Percentiles rank a stretch among this genome's conserved stretches.
Conservation (phyloP, 164 flowering plant species). For the Sextonia rubra region DNA sequence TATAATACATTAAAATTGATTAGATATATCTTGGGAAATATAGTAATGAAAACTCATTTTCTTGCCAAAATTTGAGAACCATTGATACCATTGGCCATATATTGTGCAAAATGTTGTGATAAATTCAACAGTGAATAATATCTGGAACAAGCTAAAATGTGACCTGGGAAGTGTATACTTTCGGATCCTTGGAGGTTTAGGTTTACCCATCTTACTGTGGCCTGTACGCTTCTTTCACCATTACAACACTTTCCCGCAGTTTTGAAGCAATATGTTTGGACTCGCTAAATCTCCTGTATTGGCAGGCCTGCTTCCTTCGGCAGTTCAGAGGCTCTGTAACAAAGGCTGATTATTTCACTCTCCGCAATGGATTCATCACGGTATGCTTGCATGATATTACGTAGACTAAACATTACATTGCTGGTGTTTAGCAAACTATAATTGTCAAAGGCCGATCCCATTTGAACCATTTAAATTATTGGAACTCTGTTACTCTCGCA, state of each 20-base stretch:
- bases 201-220: conserved; percentile 43
- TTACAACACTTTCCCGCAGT: not conserved
- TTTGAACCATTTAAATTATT: not conserved
- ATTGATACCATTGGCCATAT: no score
- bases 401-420: not conserved
- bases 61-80: no score
- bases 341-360: conserved; percentile 58
- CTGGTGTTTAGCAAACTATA: not conserved
- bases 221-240: conserved; percentile 32
- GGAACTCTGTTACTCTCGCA: not conserved
- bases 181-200: conserved; percentile 64
- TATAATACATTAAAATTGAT: no score
- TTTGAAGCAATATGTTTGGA: not conserved
- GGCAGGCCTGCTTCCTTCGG: conserved; percentile 51
- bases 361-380: conserved; percentile 72
- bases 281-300: not conserved
- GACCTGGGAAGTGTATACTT: not conserved
- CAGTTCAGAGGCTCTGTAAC: conserved; percentile 49
- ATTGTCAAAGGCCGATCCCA: not conserved
- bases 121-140: no score
- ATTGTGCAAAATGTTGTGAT: no score
- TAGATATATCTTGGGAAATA: no score
- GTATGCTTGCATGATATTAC: conserved; percentile 26
- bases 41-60: no score
- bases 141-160: not conserved